Evolutionary conservation across 2,329 filamentous ascomycete genomes (phyloP).

Genomic region (Aspergillus sp.): DNA sequence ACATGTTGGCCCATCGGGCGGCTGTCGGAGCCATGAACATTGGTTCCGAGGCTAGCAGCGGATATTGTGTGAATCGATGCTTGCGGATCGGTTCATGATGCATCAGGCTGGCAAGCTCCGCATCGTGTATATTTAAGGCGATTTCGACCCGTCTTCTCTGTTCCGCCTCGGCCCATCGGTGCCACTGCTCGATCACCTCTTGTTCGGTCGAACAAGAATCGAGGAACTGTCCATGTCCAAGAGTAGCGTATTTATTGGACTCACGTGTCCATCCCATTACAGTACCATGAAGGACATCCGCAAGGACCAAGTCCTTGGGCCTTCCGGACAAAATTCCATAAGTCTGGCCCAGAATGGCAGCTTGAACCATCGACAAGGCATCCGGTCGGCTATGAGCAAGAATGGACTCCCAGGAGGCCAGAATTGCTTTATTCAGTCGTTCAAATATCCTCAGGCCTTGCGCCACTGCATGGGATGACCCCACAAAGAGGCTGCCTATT

Average conservation of each 20-base stretch:
- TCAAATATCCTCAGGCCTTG: constrained; percentile 34
- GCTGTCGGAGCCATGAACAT: constrained; percentile 21
- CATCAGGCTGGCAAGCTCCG: constrained; percentile 28
- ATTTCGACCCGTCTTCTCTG: constrained; percentile 30
- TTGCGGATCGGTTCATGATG: constrained; percentile 24
- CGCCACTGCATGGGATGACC: constrained; percentile 30
- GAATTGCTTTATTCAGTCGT: constrained; percentile 27
- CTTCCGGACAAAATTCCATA: constrained; percentile 32
- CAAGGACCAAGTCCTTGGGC: constrained; percentile 28
- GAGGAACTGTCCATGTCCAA: neutral
- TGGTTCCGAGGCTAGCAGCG: constrained; percentile 18
- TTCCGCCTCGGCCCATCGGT: constrained; percentile 28
- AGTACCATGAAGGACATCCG: constrained; percentile 34
- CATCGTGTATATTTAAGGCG: constrained; percentile 31
- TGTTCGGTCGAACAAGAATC: constrained; percentile 16
- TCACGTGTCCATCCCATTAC: constrained; percentile 33
- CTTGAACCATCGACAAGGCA: constrained; percentile 28
- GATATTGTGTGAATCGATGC: constrained; percentile 8
- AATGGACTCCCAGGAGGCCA: constrained; percentile 24
- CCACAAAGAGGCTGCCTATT: constrained; percentile 39
- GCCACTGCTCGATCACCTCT: constrained; percentile 20
- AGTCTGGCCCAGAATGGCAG: constrained; percentile 33
- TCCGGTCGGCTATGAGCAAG: constrained; percentile 19
- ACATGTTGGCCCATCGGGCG: constrained; percentile 17
- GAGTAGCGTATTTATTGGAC: constrained; percentile 21